Evolutionary conservation across 2,329 filamentous ascomycete genomes (phyloP).

Genomic region (Peltaster fructicola): DNA sequence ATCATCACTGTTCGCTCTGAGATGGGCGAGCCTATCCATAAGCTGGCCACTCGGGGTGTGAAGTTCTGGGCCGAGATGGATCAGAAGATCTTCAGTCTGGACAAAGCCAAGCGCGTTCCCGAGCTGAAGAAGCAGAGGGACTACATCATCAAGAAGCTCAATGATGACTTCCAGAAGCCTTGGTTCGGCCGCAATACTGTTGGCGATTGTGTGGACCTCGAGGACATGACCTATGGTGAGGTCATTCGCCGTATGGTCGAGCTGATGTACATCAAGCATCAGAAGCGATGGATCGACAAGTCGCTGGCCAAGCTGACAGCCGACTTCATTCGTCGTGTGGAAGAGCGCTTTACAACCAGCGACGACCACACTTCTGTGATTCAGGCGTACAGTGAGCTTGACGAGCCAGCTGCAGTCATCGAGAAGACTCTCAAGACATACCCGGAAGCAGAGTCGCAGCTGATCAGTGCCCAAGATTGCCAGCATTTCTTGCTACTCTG

Average conservation of each 20-base stretch:
- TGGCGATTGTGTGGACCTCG: slow-evolving; percentile 67
- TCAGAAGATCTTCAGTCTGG: slow-evolving; percentile 88
- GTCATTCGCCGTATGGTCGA: slow-evolving; percentile 76
- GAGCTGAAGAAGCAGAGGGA: slow-evolving; percentile 78
- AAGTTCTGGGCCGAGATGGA: slow-evolving; percentile 98
- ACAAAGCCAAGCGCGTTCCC: slow-evolving; percentile 80
- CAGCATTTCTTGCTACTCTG: slow-evolving; percentile 92
- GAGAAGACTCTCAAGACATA: slow-evolving; percentile 67
- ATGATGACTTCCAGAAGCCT: slow-evolving; percentile 90
- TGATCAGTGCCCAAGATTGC: slow-evolving; percentile 96
- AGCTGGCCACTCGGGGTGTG: slow-evolving; percentile 90
- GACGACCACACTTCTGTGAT: slow-evolving; percentile 61
- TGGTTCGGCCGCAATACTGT: slow-evolving; percentile 82
- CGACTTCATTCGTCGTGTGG: slow-evolving; percentile 90
- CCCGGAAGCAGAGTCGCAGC: slow-evolving; percentile 70
- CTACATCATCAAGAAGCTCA: slow-evolving; percentile 89
- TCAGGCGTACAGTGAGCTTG: slow-evolving; percentile 77
- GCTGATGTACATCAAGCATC: slow-evolving; percentile 80
- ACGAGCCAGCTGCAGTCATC: slow-evolving; percentile 61
- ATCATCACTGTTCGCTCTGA: slow-evolving; percentile 94
- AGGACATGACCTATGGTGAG: slow-evolving; percentile 90
- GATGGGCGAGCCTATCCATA: slow-evolving; percentile 99
- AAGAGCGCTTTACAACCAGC: slow-evolving; percentile 77
- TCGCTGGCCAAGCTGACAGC: slow-evolving; percentile 70
- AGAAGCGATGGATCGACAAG: slow-evolving; percentile 78